Conservation (phyloP, 192 early-diverging fungal species). For the Endogone sp. region DNA sequence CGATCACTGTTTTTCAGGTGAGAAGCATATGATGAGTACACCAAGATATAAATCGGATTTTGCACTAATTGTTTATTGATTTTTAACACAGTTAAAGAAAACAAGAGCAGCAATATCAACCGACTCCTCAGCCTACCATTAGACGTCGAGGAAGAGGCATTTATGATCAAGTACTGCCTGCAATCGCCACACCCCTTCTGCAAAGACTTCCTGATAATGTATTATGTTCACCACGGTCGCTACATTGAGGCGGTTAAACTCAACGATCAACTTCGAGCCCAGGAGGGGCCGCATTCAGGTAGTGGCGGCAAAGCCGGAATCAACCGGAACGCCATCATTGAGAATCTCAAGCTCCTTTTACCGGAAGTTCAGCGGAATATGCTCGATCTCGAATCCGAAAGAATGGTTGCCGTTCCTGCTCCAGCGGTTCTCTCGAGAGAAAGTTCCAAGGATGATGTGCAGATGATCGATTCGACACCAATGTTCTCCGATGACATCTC, state of each 20-base stretch:
- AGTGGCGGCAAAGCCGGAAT: neutral
- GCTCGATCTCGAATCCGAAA: neutral
- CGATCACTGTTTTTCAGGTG: conserved; percentile 8
- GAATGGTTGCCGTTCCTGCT: too few species aligned
- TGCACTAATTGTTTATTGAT: neutral
- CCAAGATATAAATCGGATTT: too few species aligned
- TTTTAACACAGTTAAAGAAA: conserved; percentile 1
- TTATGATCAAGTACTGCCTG: conserved; percentile 6
- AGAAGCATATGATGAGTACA: too few species aligned
- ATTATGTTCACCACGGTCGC: conserved; percentile 7
- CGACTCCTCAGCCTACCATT: conserved; percentile 4
- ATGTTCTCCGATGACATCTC: neutral
- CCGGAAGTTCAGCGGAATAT: neutral
- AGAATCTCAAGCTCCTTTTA: neutral
- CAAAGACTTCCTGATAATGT: conserved; percentile 12
- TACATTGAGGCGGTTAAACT: conserved; percentile 1
- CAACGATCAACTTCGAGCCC: conserved; percentile 1
- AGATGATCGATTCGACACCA: neutral
- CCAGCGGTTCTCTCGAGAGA: neutral
- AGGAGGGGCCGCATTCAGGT: neutral
- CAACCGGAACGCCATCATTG: neutral
- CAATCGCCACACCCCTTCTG: conserved; percentile 7
- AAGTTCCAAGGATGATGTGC: neutral
- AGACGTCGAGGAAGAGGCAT: conserved; percentile 2
- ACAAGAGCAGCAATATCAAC: neutral